Conservation (phyloP, 768 basidiomycete genomes). For the Rhizopogon vulgaris region DNA sequence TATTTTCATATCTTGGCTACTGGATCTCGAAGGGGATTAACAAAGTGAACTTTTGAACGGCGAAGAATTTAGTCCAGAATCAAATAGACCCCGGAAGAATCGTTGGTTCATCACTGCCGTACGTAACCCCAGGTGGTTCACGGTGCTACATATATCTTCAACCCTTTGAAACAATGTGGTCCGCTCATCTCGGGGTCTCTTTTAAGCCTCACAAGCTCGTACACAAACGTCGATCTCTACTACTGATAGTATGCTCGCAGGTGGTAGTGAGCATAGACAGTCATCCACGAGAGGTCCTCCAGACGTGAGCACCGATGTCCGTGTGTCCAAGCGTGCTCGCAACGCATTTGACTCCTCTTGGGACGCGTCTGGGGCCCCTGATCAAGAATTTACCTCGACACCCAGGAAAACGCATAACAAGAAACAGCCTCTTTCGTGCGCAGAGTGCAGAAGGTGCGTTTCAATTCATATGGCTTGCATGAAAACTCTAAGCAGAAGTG, state of each 20-base stretch:
- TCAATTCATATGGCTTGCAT: background rate
- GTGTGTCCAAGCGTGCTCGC: constrained; percentile 43
- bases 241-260: constrained; percentile 21
- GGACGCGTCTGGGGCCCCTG: constrained; percentile 7
- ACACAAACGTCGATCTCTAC: constrained; percentile 16
- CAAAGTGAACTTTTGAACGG: background rate
- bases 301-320: constrained; percentile 14
- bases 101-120: constrained; percentile 10
- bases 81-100: constrained; percentile 7
- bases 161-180: constrained; percentile 6
- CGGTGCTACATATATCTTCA: constrained; percentile 5
- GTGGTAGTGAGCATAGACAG: background rate
- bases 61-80: constrained; percentile 7
- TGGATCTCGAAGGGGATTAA: constrained; percentile 1
- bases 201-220: constrained; percentile 4
- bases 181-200: constrained; percentile 12
- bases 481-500: background rate
- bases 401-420: constrained; percentile 15
- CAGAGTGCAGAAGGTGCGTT: constrained; percentile 55
- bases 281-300: background rate
- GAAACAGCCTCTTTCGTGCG: constrained; percentile 50
- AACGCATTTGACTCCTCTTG: constrained; percentile 24
- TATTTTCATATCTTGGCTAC: constrained; percentile 1
- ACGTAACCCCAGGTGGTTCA: constrained; percentile 6
- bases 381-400: constrained; percentile 3